Evolutionary conservation across 169 alveolate genomes (phyloP), one percentile per base, ranked within the genome.

Genomic region (Cryptosporidium sp.): DNA sequence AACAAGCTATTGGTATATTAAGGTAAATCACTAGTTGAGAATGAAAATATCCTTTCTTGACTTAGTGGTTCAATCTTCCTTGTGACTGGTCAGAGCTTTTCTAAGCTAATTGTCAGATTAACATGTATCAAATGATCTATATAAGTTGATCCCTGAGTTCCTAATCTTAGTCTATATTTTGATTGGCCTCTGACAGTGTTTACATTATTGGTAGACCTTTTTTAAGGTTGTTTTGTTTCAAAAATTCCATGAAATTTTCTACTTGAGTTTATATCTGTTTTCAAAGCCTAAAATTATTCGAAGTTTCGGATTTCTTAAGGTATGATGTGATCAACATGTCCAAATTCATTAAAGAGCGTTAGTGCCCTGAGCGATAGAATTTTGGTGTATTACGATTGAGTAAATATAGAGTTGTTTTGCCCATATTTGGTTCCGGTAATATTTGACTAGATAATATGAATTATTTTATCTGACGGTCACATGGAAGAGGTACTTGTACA

Each of bases 81-180:
- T 65, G 71, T 65, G 71, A 1, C 48, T 65, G 50, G 52, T 9
- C 50, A 37, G 71, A 35, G 23, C 14, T 14, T 21, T 7, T 51
- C 33, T 18, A 8, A 65, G 6, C 1, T 31, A 31, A 14, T 29
- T 37, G 52, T 65, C 48, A 65, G 33, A 48, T 48, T 21, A 48
- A 16, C 23, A 18, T 48, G 55, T 48, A 48, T 48, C 55, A 55
- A 55, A 55, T 55, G 37, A 55, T 6, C 35, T 55, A 55, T 55
- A 21, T 65, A 51, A 65, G 51, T 18, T 65, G 50, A 65, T 12
- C 50, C 31, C 71, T 65, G 71, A 65, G 23, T 33, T 37, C 48
- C 12, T 65, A n/a, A 65, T 65, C 23, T 33, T 65, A 55, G 67
- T 55, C 4, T 55, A 16, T 26, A 55, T 21, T 55, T 12, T 23